Evolutionary conservation across 208 protist genomes (phyloP), one percentile per base, ranked within the genome.

Genomic region (Trypanosomatidae sp.): DNA sequence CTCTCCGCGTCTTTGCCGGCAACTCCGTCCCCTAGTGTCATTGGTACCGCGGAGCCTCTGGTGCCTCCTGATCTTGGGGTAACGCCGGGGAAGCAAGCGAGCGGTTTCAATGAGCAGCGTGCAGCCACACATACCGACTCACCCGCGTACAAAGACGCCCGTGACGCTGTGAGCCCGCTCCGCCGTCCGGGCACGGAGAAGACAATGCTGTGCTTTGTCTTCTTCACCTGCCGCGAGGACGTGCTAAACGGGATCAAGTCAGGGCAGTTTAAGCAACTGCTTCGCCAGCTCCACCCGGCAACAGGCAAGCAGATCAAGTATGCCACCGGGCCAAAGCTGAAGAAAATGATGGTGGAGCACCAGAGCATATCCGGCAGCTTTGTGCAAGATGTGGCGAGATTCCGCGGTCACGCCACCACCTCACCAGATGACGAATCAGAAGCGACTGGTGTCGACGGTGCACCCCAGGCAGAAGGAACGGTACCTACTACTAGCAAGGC

Each of bases 221-320:
- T 91, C 62, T 93, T 95, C 74, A 72, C 86, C 1, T 83, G 84
- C 30, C 75, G 84, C 19, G 88, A 95, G 66, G 87, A 86, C 59
- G 86, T 92, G 17, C 77, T 82, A 30, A 59, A 81, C 13, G 87
- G 76, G 12, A 76, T 80, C 64, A 80, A 76, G 47, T 58, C 47
- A 0, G 76, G 76, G 22, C 60, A 71, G 70, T 50, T 80, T 55
- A 68, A 68, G 46, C 66, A 83, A 9, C 44, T 89, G n/a, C 74
- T 91, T 70, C 30, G 55, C 36, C 58, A 50, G 1, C 80, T 95
- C 0, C 77, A 77, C 13, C 74, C 85, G 1, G 74, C 82, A 0
- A 62, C 66, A 2, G 86, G 84, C 8, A 91, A 90, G 67, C 76
- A 80, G 25, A 73, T 93, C 56, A 93, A 90, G 71, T 85, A 90